Conservation (phyloP, 2,329 filamentous ascomycete species). For the Penicillium sp. region DNA sequence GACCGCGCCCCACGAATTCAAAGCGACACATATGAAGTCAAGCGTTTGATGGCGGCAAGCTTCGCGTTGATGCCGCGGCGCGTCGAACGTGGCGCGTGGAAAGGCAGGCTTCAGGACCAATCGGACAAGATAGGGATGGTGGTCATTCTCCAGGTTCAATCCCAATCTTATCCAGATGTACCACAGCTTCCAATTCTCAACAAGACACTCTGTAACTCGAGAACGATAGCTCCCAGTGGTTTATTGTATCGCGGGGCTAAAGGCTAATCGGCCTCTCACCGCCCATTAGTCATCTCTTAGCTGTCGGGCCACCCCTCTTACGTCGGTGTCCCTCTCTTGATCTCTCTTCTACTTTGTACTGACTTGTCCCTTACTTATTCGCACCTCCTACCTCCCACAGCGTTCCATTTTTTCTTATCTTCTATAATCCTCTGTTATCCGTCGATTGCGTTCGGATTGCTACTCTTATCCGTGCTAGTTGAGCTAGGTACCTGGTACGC, state of each 20-base stretch:
- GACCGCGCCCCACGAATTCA: conserved; percentile 44
- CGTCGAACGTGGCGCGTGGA: conserved; percentile 5
- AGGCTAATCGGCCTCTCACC: conserved; percentile 5
- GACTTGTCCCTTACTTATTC: conserved; percentile 16
- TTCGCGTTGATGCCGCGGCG: conserved; percentile 15
- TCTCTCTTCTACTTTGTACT: conserved; percentile 7
- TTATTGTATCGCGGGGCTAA: conserved; percentile 6
- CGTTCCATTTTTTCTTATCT: conserved; percentile 7
- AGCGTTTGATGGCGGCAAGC: conserved; percentile 4
- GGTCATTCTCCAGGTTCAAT: background rate
- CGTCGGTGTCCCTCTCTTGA: conserved; percentile 22
- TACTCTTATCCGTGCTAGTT: conserved; percentile 10
- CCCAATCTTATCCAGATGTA: background rate
- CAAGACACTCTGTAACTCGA: background rate
- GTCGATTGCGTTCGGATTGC: conserved; percentile 11
- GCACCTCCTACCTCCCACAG: conserved; percentile 3
- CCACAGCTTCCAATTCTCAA: background rate
- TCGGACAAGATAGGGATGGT: background rate
- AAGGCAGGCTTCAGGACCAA: background rate
- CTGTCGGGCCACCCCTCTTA: conserved; percentile 25
- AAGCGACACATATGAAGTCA: conserved; percentile 46
- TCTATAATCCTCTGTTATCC: conserved; percentile 1
- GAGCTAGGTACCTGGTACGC: conserved; percentile 29
- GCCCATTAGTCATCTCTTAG: conserved; percentile 15
- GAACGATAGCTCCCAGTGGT: background rate